phyloP scores from a whole-genome alignment of 129 eudicot species.

The sunflower (Helianthus annuus) region DNA sequence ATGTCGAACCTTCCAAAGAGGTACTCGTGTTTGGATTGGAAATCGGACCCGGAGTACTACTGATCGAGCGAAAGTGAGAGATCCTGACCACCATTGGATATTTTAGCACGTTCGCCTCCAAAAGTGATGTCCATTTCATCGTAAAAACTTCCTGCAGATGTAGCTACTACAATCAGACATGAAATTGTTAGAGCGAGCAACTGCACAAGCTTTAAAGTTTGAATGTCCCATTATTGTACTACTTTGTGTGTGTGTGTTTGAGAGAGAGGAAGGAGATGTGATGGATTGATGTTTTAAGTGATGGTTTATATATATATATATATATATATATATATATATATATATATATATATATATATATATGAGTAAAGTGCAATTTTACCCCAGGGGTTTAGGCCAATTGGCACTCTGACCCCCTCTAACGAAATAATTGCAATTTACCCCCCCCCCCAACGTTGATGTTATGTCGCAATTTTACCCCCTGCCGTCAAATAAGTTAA shows the following conservation, averaged over 20 bases:
- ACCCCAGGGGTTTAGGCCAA: too few species aligned
- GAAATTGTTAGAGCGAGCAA: neutral
- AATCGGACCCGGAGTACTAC: neutral
- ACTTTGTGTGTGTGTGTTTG: too few species aligned
- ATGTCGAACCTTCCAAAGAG: conserved; percentile 4
- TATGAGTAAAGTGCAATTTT: too few species aligned
- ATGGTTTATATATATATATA: neutral
- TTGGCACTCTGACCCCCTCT: too few species aligned
- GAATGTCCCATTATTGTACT: neutral
- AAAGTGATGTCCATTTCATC: conserved; percentile 7
- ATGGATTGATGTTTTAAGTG: neutral
- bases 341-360: too few species aligned
- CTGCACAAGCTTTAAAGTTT: neutral
- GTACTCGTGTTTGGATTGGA: neutral
- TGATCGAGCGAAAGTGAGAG: conserved; percentile 3
- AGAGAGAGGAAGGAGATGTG: neutral
- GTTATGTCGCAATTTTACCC: too few species aligned
- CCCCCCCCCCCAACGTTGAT: too few species aligned
- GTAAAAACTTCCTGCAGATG: neutral
- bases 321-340: too few species aligned
- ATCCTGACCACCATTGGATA: neutral
- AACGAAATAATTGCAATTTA: too few species aligned
- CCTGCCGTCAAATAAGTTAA: too few species aligned
- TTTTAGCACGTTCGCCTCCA: neutral
- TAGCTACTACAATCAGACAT: neutral